Conservation (phyloP, 1,284 basidiomycete genomes). For the Melampsora occidentalis region DNA sequence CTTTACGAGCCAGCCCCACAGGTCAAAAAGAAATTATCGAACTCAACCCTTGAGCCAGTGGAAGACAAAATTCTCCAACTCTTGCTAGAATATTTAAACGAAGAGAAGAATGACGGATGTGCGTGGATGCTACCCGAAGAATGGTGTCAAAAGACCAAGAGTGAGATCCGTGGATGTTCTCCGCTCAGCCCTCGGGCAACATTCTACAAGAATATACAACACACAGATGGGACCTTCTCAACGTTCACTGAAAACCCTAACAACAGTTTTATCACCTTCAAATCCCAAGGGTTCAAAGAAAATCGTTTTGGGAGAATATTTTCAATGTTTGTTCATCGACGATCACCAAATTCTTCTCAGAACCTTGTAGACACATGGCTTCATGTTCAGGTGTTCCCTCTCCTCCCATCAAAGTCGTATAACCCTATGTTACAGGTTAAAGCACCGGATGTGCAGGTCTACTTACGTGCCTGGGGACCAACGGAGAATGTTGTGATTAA, state of each 20-base stretch:
- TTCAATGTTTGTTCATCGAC: background rate
- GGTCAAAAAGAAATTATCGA: background rate
- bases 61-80: too few species aligned
- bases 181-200: background rate
- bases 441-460: background rate
- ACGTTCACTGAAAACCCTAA: background rate
- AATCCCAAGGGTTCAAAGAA: background rate
- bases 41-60: background rate
- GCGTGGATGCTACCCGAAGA: too few species aligned
- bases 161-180: background rate
- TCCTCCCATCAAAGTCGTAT: background rate
- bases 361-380: background rate
- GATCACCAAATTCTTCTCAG: background rate
- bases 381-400: background rate
- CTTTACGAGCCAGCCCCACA: background rate
- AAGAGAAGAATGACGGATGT: too few species aligned
- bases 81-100: too few species aligned
- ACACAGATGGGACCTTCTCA: background rate
- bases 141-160: background rate
- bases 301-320: background rate
- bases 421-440: background rate
- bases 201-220: background rate
- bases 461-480: background rate
- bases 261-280: background rate
- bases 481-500: background rate